Evolutionary conservation across 2,329 filamentous ascomycete species (phyloP), one percentile per base, ranked within the genome.

Genomic region (Colletotrichum brevisporum): DNA sequence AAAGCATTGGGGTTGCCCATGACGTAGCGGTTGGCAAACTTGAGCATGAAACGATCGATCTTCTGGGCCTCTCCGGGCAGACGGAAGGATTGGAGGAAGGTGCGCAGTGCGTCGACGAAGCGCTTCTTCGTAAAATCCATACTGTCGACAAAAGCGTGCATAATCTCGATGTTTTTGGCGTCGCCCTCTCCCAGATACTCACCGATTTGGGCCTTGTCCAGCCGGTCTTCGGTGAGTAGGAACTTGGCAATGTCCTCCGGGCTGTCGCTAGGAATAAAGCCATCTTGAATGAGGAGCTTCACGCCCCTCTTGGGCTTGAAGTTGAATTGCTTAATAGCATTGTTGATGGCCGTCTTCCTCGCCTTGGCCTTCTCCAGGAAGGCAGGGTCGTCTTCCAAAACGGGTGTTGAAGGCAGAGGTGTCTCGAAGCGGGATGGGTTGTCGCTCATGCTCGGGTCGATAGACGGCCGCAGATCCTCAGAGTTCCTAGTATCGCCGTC

Each of bases 1-100:
- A 97, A 99, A 1, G 96, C 95, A 76, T 97, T 97, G 0, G 96
- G 96, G 74, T 99, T 99, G 36, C 95, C 95, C 69, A 91, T 92
- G 59, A 97, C 93, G 78, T 99, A 99, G 69, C 95, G 91, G 80
- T 98, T 95, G 10, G 96, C 96, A 81, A 98, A 99, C 79, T 99
- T 99, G 73, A 99, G 84, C 96, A 99, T 98, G 82, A 98, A 97
- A 55, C 96, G 93, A 89, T 99, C 96, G 73, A 99, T 99, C 84
- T 99, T 99, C 78, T 99, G 96, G 0, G 95, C 95, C 81, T 99
- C 96, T 70, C 96, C 96, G 0, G 96, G 96, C 15, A 99, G 84
- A 71, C 96, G 92, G 84, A 99, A 99, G 31, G 94, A 93, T 79
- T 99, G 96, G 13, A 99, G 84, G 76, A 99, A 99, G 67, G 94